Evolutionary conservation across 2,329 filamentous ascomycete species (phyloP).

Genomic region (Stagonosporopsis cucurbitacearum): DNA sequence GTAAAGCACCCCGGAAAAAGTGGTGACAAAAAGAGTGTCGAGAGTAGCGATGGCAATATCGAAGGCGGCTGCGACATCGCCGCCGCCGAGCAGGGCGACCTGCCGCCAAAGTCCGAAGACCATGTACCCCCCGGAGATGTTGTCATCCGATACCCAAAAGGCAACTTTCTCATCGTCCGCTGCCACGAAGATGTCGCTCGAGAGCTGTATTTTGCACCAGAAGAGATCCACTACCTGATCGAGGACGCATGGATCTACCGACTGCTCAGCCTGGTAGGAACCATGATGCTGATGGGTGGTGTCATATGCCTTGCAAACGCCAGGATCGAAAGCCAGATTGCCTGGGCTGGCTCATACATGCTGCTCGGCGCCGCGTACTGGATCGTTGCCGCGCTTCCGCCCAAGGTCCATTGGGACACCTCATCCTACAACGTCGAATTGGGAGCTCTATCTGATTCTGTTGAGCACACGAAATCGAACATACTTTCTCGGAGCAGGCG

Average conservation of each 20-base stretch:
- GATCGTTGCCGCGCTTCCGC: constrained; percentile 58
- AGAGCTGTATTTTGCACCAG: constrained; percentile 60
- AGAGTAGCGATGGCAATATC: not conserved
- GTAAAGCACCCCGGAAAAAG: not conserved
- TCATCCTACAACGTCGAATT: constrained; percentile 52
- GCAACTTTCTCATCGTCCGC: constrained; percentile 57
- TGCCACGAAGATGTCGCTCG: constrained; percentile 59
- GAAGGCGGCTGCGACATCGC: not conserved
- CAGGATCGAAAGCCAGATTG: constrained; percentile 55
- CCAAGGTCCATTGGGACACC: constrained; percentile 57
- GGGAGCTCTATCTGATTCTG: constrained; percentile 44
- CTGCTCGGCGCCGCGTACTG: constrained; percentile 59
- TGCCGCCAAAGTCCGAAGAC: not conserved
- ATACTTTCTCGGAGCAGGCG: not conserved
- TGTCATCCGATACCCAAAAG: constrained; percentile 59
- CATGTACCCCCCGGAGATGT: constrained; percentile 52
- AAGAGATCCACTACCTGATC: constrained; percentile 56
- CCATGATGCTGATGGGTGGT: constrained; percentile 60
- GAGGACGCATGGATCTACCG: constrained; percentile 52
- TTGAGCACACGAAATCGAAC: constrained; percentile 42
- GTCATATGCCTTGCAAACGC: constrained; percentile 60
- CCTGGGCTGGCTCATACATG: constrained; percentile 59
- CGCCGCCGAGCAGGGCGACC: not conserved
- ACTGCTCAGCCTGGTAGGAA: constrained; percentile 57
- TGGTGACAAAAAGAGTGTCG: not conserved